Evolutionary conservation across 345 rosid genomes (phyloP).

Genomic region (Microthlaspi erraticum): DNA sequence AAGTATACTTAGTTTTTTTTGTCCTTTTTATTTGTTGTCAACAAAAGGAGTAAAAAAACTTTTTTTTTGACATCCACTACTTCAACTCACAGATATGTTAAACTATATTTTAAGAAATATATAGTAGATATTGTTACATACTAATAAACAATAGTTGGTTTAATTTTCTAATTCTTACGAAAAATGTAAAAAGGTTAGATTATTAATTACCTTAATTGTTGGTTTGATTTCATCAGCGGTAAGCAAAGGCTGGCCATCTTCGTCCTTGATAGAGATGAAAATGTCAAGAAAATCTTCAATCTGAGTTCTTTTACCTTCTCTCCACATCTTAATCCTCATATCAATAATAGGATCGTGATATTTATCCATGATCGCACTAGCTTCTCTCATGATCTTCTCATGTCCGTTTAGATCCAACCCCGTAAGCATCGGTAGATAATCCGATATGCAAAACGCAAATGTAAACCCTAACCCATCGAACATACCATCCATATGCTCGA

Average conservation of each 20-base stretch:
- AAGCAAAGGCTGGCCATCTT: conserved; percentile 45
- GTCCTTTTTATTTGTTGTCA: no score
- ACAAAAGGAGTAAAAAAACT: no score
- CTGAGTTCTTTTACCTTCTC: conserved; percentile 39
- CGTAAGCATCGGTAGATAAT: conserved; percentile 43
- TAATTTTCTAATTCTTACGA: neutral
- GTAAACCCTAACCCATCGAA: conserved; percentile 40
- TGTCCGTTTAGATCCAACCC: conserved; percentile 45
- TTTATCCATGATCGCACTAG: conserved; percentile 41
- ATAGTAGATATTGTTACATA: neutral
- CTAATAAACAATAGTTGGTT: conserved; percentile 1
- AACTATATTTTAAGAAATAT: neutral
- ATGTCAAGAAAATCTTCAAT: conserved; percentile 56
- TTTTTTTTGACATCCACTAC: no score
- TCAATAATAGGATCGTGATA: conserved; percentile 44
- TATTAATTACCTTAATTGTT: conserved; percentile 43
- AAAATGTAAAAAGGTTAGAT: neutral
- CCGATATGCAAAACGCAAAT: conserved; percentile 45
- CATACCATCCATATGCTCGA: conserved; percentile 49
- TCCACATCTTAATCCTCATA: conserved; percentile 45
- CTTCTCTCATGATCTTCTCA: conserved; percentile 44
- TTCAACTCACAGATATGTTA: neutral
- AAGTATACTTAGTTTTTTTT: no score
- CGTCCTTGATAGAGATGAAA: conserved; percentile 45
- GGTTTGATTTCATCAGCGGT: conserved; percentile 54